Percentiles rank a stretch among this genome's conserved stretches.
Evolutionary conservation across 2,329 filamentous ascomycete species (phyloP).

Genomic region (Macrophomina pseudophaseolina): DNA sequence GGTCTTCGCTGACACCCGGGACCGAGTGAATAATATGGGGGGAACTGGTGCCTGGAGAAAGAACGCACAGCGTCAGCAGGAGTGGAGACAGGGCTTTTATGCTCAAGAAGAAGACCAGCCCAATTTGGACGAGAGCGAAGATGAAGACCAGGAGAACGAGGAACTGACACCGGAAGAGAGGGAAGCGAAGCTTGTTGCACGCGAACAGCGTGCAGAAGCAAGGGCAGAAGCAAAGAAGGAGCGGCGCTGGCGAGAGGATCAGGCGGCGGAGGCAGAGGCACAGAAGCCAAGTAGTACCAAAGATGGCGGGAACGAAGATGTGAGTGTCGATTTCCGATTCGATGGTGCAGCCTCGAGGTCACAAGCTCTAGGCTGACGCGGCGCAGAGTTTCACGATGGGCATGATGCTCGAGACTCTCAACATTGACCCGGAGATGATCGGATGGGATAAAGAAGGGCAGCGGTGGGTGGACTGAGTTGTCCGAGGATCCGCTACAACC

Average conservation of each 20-base stretch:
- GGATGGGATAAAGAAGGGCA: slow-evolving; percentile 65
- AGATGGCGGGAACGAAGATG: slow-evolving; percentile 47
- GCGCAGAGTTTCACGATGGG: slow-evolving; percentile 69
- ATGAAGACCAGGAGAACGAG: slow-evolving; percentile 43
- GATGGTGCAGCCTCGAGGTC: neutral
- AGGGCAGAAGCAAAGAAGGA: slow-evolving; percentile 48
- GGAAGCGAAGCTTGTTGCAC: slow-evolving; percentile 39
- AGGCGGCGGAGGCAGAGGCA: slow-evolving; percentile 47
- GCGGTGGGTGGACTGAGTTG: slow-evolving; percentile 60
- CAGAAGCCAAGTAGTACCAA: slow-evolving; percentile 39
- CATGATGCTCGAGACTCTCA: slow-evolving; percentile 70
- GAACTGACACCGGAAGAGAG: slow-evolving; percentile 40
- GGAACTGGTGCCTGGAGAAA: slow-evolving; percentile 62
- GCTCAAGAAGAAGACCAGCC: slow-evolving; percentile 39
- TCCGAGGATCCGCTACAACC: slow-evolving; percentile 20
- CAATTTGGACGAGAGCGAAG: slow-evolving; percentile 33
- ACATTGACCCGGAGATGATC: slow-evolving; percentile 67
- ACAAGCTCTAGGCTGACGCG: neutral
- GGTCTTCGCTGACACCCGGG: slow-evolving; percentile 65
- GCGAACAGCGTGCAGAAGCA: slow-evolving; percentile 51
- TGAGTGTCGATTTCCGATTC: slow-evolving; percentile 34
- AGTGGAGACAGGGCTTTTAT: slow-evolving; percentile 45
- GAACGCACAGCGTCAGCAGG: slow-evolving; percentile 40
- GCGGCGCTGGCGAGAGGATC: slow-evolving; percentile 39
- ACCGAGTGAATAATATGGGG: slow-evolving; percentile 67